Evolutionary conservation across 2,329 filamentous ascomycete genomes (phyloP), one percentile per base, ranked within the genome.

Genomic region (Claviceps capensis): DNA sequence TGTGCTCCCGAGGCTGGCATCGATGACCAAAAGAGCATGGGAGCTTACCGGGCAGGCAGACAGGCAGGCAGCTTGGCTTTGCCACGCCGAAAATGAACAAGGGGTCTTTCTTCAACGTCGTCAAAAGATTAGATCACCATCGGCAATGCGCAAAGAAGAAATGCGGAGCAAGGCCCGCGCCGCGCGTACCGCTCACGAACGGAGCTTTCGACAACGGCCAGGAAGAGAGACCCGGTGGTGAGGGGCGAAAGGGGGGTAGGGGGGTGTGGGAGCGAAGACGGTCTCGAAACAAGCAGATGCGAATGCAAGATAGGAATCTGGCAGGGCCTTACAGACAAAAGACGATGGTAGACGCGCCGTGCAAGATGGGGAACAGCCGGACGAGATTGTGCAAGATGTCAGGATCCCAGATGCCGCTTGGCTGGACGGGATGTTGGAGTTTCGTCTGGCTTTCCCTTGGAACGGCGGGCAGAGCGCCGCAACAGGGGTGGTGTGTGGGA

Each of bases 111-210:
- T 34, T 30, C 43, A 44, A 42, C 23, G 49, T 47, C 22, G 37
- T 36, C 7, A 49, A 60, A 52, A 51, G 55, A n/a, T 11, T 43
- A 45, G 50, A 57, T 53, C 52, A 55, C 59, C 56, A 55, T 34
- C 48, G 19, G 50, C 16, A 46, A 34, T 41, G 26, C 19, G 48
- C 48, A 44, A 23, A 42, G 41, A 37, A 23, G 47, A 45, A 37
- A 42, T 48, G 34, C 49, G 49, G 52, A 43, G 43, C 47, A 54
- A 54, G 58, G 60, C 9, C 30, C 30, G 30, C 30, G 9, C 64
- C 62, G 62, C 62, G 63, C 58, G 61, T 66, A 57, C 60, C 64
- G 63, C 63, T 59, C 49, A 53, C 57, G 60, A 60, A 56, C 17
- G 47, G 40, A 46, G 52, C 41, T 52, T 52, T 49, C 52, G 53